Evolutionary conservation across 306 rosid species (phyloP), one percentile per base, ranked within the genome.

Genomic region (Acacia melanoxylon): DNA sequence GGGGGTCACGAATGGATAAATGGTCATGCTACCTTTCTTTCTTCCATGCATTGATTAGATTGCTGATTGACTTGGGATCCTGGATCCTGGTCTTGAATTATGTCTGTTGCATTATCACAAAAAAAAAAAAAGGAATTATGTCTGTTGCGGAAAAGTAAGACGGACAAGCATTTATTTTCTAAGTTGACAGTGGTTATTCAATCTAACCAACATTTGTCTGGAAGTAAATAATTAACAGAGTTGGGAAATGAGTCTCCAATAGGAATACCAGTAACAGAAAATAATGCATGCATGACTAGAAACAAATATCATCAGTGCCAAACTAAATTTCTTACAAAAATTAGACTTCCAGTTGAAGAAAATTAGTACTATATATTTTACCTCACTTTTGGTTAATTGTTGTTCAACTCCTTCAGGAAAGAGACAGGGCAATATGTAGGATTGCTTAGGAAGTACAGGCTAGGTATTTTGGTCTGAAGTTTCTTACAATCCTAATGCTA

Each of bases 1-100:
- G 65, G 66, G 20, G 22, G 3, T 77, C 48, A 68, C 68, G 20
- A 27, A 76, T 15, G 35, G 62, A 49, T 42, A 72, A 71, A 56
- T 56, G 68, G 48, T 54, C 63, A 71, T 5, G 61, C 35, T 81
- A 94, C 97, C 91, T 84, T 83, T 86, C 83, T 80, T 56, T 78
- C 74, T 77, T 85, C 79, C 76, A 80, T 66, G 85, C 19, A 65
- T 75, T 82, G 87, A 37, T 84, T 33, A 78, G 66, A 65, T 65
- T 35, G 86, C 84, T 82, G 85, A 69, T 20, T 75, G 79, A 48
- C 85, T 17, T 54, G 76, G 68, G 27, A 51, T 46, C 82, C 91
- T 5, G 81, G 87, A 74, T 56, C 86, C 85, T 84, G 86, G 58
- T 83, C 87, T 67, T 77, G 86, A 79, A 58, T 63, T 79, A 81